A percentile compares a stretch with the other conserved stretches of the same genome.
Evolutionary conservation across 495 filamentous ascomycete species (phyloP).

Genomic region (Lindgomyces ingoldianus): DNA sequence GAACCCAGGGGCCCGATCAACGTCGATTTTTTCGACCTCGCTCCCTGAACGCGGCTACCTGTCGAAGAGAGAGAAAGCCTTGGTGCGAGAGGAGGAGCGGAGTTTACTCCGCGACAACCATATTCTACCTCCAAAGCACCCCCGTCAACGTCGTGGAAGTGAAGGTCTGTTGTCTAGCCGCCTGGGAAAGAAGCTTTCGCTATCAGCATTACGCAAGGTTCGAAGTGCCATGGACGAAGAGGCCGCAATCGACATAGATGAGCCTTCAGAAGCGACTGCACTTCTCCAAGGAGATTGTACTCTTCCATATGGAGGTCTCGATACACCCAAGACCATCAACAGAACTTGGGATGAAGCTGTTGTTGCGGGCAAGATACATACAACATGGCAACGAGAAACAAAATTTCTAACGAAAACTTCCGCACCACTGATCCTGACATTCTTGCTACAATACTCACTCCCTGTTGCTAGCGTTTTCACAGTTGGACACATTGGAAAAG

Average conservation of each 20-base stretch:
- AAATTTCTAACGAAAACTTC: slow-evolving; percentile 61
- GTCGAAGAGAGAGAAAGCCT: slow-evolving; percentile 61
- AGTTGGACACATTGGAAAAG: slow-evolving; percentile 38
- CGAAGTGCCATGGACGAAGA: slow-evolving; percentile 43
- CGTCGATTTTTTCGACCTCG: slow-evolving; percentile 44
- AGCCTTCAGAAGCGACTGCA: slow-evolving; percentile 53
- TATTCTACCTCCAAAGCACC: slow-evolving; percentile 66
- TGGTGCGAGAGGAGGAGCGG: slow-evolving; percentile 70
- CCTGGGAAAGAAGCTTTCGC: slow-evolving; percentile 30
- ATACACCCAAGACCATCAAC: slow-evolving; percentile 41
- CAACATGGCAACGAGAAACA: slow-evolving; percentile 37
- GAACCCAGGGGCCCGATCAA: slow-evolving; percentile 56
- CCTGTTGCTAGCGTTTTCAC: slow-evolving; percentile 67
- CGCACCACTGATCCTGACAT: slow-evolving; percentile 64
- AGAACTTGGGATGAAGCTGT: slow-evolving; percentile 37
- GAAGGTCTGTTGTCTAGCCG: slow-evolving; percentile 15
- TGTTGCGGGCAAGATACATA: slow-evolving; percentile 31
- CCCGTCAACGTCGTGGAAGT: slow-evolving; percentile 38
- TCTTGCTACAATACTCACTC: slow-evolving; percentile 71
- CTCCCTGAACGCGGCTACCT: slow-evolving; percentile 54
- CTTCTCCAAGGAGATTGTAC: slow-evolving; percentile 48
- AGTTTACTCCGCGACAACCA: slow-evolving; percentile 76
- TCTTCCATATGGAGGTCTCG: slow-evolving; percentile 45
- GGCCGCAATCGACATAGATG: slow-evolving; percentile 8
- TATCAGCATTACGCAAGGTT: slow-evolving; percentile 20